Percentiles rank a stretch among this genome's conserved stretches.
These are phyloP conservation scores for Huiozyma sinensis DNA, from an alignment of 805 yeast species.

Conservation along the genomic window DNA sequence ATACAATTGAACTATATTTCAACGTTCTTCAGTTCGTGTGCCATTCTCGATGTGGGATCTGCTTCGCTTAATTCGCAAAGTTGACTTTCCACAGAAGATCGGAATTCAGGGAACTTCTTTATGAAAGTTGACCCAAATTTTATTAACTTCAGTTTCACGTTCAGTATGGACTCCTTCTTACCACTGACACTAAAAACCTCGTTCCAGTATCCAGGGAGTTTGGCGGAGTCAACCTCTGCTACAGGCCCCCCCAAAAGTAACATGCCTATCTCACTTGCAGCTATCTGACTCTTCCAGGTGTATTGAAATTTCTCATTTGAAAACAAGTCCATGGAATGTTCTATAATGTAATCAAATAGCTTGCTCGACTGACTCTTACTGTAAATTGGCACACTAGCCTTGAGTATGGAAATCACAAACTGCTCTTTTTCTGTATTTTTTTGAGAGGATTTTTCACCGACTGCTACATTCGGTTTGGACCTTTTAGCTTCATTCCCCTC, in stretches of 20 bases:
- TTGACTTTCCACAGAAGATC: slow-evolving; percentile 13
- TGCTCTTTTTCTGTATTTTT: slow-evolving; percentile 41
- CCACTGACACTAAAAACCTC: slow-evolving; percentile 25
- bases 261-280: slow-evolving; percentile 33
- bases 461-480: slow-evolving; percentile 20
- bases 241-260: slow-evolving; percentile 10
- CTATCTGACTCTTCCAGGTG: slow-evolving; percentile 55
- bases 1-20: slow-evolving; percentile 4
- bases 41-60: slow-evolving; percentile 41
- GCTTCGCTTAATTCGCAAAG: slow-evolving; percentile 20
- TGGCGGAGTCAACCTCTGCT: background rate
- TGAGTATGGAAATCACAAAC: slow-evolving; percentile 30
- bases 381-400: slow-evolving; percentile 30
- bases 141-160: slow-evolving; percentile 43
- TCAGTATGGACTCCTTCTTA: slow-evolving; percentile 39
- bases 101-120: slow-evolving; percentile 7
- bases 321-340: slow-evolving; percentile 21
- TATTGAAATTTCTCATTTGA: slow-evolving; percentile 21
- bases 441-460: slow-evolving; percentile 31
- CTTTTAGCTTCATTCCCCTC: slow-evolving; percentile 21
- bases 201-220: slow-evolving; percentile 4
- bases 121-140: slow-evolving; percentile 27
- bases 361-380: slow-evolving; percentile 11
- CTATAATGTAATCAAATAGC: slow-evolving; percentile 24
- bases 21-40: slow-evolving; percentile 24